These are phyloP conservation scores for Cicer judaicum DNA, from an alignment of 306 rosid species.

Conservation along the genomic window DNA sequence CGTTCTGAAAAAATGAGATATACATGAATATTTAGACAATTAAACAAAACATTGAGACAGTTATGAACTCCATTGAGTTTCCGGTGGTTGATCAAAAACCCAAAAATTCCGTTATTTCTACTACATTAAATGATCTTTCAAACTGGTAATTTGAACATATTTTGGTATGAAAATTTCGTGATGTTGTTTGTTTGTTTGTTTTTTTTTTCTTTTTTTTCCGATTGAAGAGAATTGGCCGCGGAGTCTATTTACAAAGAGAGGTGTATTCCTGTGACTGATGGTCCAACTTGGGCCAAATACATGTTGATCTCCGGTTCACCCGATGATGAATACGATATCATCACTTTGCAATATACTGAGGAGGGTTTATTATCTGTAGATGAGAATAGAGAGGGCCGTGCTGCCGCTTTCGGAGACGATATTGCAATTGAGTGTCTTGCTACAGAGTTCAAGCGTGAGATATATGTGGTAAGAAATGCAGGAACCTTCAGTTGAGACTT, in stretches of 20 bases:
- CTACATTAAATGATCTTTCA: too few relatives aligned
- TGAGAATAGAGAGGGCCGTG: constrained; percentile 88
- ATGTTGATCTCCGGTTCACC: constrained; percentile 90
- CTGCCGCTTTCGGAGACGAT: constrained; percentile 98
- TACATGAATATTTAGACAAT: too few relatives aligned
- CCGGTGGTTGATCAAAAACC: too few relatives aligned
- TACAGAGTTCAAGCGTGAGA: constrained; percentile 92
- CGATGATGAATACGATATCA: constrained; percentile 85
- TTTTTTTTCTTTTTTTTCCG: constrained; percentile 23
- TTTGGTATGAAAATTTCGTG: constrained; percentile 21
- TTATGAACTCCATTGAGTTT: too few relatives aligned
- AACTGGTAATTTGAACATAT: background rate
- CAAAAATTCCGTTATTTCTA: too few relatives aligned
- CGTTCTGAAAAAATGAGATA: background rate
- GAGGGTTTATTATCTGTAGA: constrained; percentile 86
- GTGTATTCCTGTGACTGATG: constrained; percentile 77
- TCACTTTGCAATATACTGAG: constrained; percentile 95
- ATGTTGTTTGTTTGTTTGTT: constrained; percentile 26
- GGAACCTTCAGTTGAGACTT: constrained; percentile 28
- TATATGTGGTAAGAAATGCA: constrained; percentile 78
- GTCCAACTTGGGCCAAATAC: constrained; percentile 94
- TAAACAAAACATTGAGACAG: too few relatives aligned
- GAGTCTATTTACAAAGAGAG: constrained; percentile 96
- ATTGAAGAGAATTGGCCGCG: constrained; percentile 84
- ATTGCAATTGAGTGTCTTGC: constrained; percentile 99